phyloP scores from a whole-genome alignment of 1,284 basidiomycete species.

The Sanguinoderma infundibulare region DNA sequence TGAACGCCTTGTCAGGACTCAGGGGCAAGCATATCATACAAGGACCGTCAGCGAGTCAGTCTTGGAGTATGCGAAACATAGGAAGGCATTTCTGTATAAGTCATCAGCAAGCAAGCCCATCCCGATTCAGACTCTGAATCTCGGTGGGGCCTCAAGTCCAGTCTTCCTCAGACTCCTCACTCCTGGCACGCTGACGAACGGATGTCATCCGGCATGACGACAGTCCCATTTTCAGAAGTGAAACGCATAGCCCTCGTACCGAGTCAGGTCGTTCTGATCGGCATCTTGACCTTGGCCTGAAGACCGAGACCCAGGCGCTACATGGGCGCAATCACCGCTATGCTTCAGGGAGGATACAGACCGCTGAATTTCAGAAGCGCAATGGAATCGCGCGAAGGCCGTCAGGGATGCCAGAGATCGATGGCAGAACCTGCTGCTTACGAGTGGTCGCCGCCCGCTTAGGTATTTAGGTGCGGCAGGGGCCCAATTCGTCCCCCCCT shows the following conservation, averaged over 20 bases:
- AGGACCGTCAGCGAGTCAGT: not conserved
- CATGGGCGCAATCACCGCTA: not conserved
- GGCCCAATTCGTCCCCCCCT: too few relatives aligned
- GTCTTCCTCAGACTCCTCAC: not conserved
- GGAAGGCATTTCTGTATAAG: too few relatives aligned
- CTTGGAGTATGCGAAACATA: too few relatives aligned
- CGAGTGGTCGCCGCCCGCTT: too few relatives aligned
- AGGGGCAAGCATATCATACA: not conserved
- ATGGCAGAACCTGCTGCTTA: too few relatives aligned
- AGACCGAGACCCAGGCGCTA: not conserved
- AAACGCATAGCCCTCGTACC: not conserved
- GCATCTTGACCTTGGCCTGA: not conserved
- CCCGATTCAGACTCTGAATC: too few relatives aligned
- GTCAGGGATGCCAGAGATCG: not conserved
- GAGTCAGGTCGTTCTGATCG: not conserved
- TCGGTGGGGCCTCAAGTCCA: too few relatives aligned
- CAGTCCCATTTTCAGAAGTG: not conserved
- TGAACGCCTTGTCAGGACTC: slow-evolving; percentile 5
- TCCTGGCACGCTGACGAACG: not conserved
- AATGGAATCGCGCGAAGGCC: not conserved
- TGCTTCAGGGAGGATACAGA: not conserved
- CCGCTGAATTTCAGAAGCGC: not conserved
- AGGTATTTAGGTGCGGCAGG: too few relatives aligned
- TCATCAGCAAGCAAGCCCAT: too few relatives aligned
- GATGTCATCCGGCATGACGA: not conserved